These are phyloP conservation scores for Amanita subjunquillea DNA, from an alignment of 768 basidiomycete species.

Conservation along the genomic window DNA sequence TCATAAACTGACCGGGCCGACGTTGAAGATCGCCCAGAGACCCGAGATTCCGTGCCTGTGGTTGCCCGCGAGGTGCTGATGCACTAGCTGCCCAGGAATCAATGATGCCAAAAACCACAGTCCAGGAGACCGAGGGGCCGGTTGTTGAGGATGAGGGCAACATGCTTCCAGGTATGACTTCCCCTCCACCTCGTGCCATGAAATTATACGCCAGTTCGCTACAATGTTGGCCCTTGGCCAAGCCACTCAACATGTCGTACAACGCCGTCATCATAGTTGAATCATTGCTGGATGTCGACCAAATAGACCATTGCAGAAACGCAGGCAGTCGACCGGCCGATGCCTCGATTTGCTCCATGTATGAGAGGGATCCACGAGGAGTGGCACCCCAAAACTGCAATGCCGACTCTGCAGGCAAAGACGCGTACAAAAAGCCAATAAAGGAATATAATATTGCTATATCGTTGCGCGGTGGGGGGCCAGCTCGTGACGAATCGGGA, in stretches of 20 bases:
- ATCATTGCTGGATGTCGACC: slow-evolving; percentile 48
- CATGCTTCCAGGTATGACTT: slow-evolving; percentile 52
- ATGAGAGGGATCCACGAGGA: slow-evolving; percentile 34
- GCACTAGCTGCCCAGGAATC: slow-evolving; percentile 64
- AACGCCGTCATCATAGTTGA: slow-evolving; percentile 65
- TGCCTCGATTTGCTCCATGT: slow-evolving; percentile 52
- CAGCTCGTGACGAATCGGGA: slow-evolving; percentile 28
- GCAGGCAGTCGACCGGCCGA: slow-evolving; percentile 49
- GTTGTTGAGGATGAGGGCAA: slow-evolving; percentile 38
- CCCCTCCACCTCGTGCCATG: slow-evolving; percentile 66
- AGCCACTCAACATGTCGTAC: slow-evolving; percentile 82
- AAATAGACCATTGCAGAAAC: slow-evolving; percentile 10
- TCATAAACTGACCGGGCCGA: slow-evolving; percentile 36
- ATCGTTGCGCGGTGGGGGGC: slow-evolving; percentile 59
- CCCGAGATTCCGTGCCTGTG: slow-evolving; percentile 31
- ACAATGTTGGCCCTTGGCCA: slow-evolving; percentile 76
- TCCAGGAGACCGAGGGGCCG: slow-evolving; percentile 67
- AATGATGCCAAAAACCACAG: slow-evolving; percentile 59
- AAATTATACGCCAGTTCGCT: slow-evolving; percentile 87
- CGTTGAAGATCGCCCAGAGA: slow-evolving; percentile 22
- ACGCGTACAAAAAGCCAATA: slow-evolving; percentile 70
- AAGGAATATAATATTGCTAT: slow-evolving; percentile 78
- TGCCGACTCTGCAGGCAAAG: slow-evolving; percentile 64
- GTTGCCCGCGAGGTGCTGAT: slow-evolving; percentile 32
- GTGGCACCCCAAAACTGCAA: slow-evolving; percentile 82